A percentile compares a stretch with the other conserved stretches of the same genome.
These are phyloP conservation scores for Allantophomopsis lycopodina DNA, from an alignment of 2,329 filamentous ascomycete genomes.

Conservation along the genomic window DNA sequence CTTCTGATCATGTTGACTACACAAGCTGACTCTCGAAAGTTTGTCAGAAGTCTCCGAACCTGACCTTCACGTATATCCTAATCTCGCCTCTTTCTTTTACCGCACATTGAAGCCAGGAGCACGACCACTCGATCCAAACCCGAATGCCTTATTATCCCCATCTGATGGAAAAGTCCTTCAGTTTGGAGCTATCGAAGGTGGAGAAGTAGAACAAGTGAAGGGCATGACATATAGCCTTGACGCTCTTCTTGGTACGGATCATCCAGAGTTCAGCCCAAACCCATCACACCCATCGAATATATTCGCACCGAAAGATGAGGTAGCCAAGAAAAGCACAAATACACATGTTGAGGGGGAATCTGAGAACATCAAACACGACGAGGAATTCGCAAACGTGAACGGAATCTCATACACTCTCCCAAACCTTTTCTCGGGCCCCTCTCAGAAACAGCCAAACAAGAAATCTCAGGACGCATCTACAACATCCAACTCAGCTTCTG, in stretches of 20 bases:
- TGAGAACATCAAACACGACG: conserved; percentile 63
- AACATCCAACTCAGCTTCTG: conserved; percentile 51
- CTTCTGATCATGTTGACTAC: conserved; percentile 3
- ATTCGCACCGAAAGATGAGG: conserved; percentile 15
- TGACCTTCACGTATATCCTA: conserved; percentile 81
- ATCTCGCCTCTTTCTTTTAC: conserved; percentile 95
- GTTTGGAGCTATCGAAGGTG: conserved; percentile 81
- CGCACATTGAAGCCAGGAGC: conserved; percentile 80
- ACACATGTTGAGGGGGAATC: conserved; percentile 24
- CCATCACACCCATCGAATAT: conserved; percentile 31
- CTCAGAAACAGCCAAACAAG: conserved; percentile 20
- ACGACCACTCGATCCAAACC: conserved; percentile 71
- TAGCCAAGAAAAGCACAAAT: conserved; percentile 11
- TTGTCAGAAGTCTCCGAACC: conserved; percentile 77
- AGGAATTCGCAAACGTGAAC: conserved; percentile 89
- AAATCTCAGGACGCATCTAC: conserved; percentile 62
- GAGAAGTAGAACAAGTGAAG: conserved; percentile 96
- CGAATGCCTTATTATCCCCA: conserved; percentile 71
- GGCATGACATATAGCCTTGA: conserved; percentile 97
- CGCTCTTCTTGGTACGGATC: conserved; percentile 65
- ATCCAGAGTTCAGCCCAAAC: conserved; percentile 25
- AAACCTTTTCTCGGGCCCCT: conserved; percentile 65
- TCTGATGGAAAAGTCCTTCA: conserved; percentile 86
- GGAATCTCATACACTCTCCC: conserved; percentile 93
- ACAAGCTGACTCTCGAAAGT: conserved; percentile 22